Evolutionary conservation across 2,329 filamentous ascomycete species (phyloP).

Genomic region (Gaeumannomyces sp.): DNA sequence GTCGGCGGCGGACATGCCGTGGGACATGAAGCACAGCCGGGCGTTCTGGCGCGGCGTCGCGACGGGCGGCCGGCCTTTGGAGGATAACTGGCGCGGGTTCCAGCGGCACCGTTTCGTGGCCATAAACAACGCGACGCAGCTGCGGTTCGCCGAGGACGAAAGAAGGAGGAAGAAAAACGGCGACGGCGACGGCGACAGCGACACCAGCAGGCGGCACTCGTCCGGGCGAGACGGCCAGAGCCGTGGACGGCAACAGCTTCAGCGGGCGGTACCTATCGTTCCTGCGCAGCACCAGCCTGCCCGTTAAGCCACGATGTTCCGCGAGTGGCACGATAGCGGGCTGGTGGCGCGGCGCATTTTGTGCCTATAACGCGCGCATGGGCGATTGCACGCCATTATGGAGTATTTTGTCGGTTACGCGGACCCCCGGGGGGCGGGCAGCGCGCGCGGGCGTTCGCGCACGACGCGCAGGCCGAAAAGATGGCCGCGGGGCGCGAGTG

Average conservation of each 20-base stretch:
- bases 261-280: slow-evolving; percentile 65
- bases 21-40: slow-evolving; percentile 49
- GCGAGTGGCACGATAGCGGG: slow-evolving; percentile 74
- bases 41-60: slow-evolving; percentile 63
- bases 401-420: slow-evolving; percentile 65
- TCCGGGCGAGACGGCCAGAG: background rate
- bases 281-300: slow-evolving; percentile 60
- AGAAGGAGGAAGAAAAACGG: background rate
- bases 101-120: slow-evolving; percentile 70
- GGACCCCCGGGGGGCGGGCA: slow-evolving; percentile 23
- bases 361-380: slow-evolving; percentile 72
- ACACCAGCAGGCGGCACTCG: background rate
- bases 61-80: slow-evolving; percentile 54
- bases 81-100: slow-evolving; percentile 63
- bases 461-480: slow-evolving; percentile 53
- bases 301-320: slow-evolving; percentile 74
- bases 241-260: slow-evolving; percentile 61
- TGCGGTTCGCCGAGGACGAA: slow-evolving; percentile 41
- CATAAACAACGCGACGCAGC: slow-evolving; percentile 62
- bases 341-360: slow-evolving; percentile 73
- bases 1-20: slow-evolving; percentile 24
- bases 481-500: slow-evolving; percentile 63
- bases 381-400: slow-evolving; percentile 64
- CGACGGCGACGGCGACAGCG: too few species aligned
- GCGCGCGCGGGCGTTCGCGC: slow-evolving; percentile 18